phyloP scores from a whole-genome alignment of 2,329 filamentous ascomycete genomes.

The Aspergillus ochraceoroseus region DNA sequence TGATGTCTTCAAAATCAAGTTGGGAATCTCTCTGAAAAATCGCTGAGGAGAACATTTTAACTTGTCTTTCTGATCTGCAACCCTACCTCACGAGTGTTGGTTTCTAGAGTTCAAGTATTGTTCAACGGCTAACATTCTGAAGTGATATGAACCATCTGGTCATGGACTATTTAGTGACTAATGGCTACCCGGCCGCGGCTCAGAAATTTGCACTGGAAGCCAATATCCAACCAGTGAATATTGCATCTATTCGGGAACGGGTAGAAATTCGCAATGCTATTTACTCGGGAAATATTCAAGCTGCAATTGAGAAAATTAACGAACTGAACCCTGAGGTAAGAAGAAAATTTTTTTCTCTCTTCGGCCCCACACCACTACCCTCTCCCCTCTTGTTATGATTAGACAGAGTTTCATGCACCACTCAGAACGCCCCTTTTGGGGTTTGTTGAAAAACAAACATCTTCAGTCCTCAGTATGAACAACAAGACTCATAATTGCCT shows the following conservation, averaged over 20 bases:
- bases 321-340: conserved; percentile 87
- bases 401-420: conserved; percentile 99
- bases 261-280: conserved; percentile 82
- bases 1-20: conserved; percentile 80
- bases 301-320: conserved; percentile 81
- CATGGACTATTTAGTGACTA: conserved; percentile 93
- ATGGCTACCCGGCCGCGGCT: conserved; percentile 88
- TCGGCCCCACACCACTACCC: no score
- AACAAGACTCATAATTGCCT: conserved; percentile 29
- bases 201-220: conserved; percentile 92
- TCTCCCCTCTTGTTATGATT: conserved; percentile 68
- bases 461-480: conserved; percentile 88
- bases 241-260: conserved; percentile 67
- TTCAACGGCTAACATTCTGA: conserved; percentile 29
- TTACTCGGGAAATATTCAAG: conserved; percentile 76
- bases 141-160: conserved; percentile 95
- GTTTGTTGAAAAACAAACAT: conserved; percentile 77
- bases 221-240: conserved; percentile 71
- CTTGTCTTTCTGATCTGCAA: conserved; percentile 64
- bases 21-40: conserved; percentile 99
- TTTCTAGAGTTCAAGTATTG: conserved; percentile 1
- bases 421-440: conserved; percentile 80
- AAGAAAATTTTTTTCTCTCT: conserved; percentile 15
- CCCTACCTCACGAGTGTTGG: conserved; percentile 15
- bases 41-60: conserved; percentile 82